Conservation (phyloP, 805 yeast species). For the Ogataea saltuana region DNA sequence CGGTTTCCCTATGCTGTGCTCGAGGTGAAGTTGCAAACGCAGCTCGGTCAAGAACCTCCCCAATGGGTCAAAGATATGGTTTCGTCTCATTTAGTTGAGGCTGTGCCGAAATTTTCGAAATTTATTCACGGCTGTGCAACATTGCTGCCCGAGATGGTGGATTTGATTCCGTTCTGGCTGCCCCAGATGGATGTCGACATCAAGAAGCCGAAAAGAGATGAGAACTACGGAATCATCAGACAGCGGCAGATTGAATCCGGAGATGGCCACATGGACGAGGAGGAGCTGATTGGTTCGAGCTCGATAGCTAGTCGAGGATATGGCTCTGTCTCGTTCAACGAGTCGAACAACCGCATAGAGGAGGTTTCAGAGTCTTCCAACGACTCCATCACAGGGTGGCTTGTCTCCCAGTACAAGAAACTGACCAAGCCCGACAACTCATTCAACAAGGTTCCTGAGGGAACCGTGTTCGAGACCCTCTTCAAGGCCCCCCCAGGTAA, state of each 20-base stretch:
- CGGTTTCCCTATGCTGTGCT: slow-evolving; percentile 97
- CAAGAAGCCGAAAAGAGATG: slow-evolving; percentile 74
- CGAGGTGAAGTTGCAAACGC: slow-evolving; percentile 97
- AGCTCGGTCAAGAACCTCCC: slow-evolving; percentile 98
- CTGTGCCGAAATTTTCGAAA: slow-evolving; percentile 96
- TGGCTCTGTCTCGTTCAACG: slow-evolving; percentile 35
- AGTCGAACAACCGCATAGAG: slow-evolving; percentile 33
- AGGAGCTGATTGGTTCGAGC: slow-evolving; percentile 52
- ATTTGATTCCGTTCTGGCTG: slow-evolving; percentile 92
- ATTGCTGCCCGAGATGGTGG: slow-evolving; percentile 79
- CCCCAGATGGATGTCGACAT: slow-evolving; percentile 97
- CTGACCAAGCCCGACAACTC: slow-evolving; percentile 43
- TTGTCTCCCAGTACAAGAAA: slow-evolving; percentile 18
- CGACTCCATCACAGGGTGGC: slow-evolving; percentile 18
- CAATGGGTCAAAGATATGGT: slow-evolving; percentile 94
- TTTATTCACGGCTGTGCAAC: slow-evolving; percentile 96
- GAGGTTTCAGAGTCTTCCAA: slow-evolving; percentile 16
- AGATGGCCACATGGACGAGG: slow-evolving; percentile 63
- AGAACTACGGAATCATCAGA: slow-evolving; percentile 64
- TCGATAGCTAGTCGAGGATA: slow-evolving; percentile 20
- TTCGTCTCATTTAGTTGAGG: slow-evolving; percentile 91
- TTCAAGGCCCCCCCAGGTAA: slow-evolving; percentile 85
- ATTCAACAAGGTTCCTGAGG: slow-evolving; percentile 60
- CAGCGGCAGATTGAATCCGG: slow-evolving; percentile 30
- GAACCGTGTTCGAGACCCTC: slow-evolving; percentile 59